Conservation (phyloP, 805 yeast genomes). For the Yamadazyma scolyti region DNA sequence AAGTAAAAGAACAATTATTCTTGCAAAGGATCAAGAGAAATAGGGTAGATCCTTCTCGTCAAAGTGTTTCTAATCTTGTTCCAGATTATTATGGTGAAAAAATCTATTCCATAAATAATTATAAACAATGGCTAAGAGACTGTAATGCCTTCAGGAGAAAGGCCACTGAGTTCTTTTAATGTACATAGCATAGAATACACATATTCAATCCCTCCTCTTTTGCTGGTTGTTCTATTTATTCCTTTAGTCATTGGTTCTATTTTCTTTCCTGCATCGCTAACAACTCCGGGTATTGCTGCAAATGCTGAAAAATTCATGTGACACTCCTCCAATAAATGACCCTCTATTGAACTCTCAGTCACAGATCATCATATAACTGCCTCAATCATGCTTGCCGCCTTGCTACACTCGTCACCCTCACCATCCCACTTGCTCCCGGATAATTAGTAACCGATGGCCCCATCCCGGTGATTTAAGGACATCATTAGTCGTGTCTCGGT, state of each 20-base stretch:
- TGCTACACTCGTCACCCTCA: slow-evolving; percentile 1
- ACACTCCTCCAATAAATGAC: too few relatives aligned
- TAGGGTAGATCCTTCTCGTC: slow-evolving; percentile 90
- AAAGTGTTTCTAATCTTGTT: slow-evolving; percentile 88
- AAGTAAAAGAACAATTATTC: slow-evolving; percentile 66
- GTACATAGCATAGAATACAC: slow-evolving; percentile 1
- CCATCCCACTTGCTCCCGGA: background rate
- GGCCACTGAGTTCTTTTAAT: slow-evolving; percentile 61
- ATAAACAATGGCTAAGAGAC: slow-evolving; percentile 95
- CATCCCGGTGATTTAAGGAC: slow-evolving; percentile 9
- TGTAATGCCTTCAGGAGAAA: slow-evolving; percentile 87
- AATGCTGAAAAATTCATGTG: too few relatives aligned
- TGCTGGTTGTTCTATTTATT: too few relatives aligned
- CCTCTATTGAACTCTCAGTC: too few relatives aligned
- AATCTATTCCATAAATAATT: slow-evolving; percentile 78
- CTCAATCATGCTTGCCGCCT: too few relatives aligned
- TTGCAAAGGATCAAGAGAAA: slow-evolving; percentile 68
- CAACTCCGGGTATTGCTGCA: too few relatives aligned
- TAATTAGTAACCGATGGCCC: too few relatives aligned
- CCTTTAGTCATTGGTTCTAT: too few relatives aligned
- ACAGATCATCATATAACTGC: too few relatives aligned
- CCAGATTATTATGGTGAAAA: slow-evolving; percentile 99
- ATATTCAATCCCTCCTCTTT: too few relatives aligned
- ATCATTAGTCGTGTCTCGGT: too few relatives aligned
- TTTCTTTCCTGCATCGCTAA: too few relatives aligned